Conservation (phyloP, 176 grass and related monocot species). For the barley (Hordeum vulgare) region MorexV3_pseudomolecules_assembly NC_058519.1:434027077-434027576, state of each 20-base stretch:
- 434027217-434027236: neutral
- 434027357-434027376: neutral
- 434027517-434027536: neutral
- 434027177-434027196: neutral
- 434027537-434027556: neutral
- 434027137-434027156: neutral
- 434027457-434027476: constrained; percentile 44
- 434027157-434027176: neutral
- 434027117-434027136: neutral
- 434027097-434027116: neutral
- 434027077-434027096: constrained; percentile 1
- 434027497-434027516: constrained; percentile 31
- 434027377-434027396: neutral
- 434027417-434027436: constrained; percentile 49
- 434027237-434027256: neutral
- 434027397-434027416: constrained; percentile 14
- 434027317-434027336: neutral
- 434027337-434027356: neutral
- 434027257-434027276: neutral
- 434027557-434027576: neutral
- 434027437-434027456: constrained; percentile 53
- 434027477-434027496: constrained; percentile 34
- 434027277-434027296: neutral
- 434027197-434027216: neutral
- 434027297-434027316: neutral